Evolutionary conservation across 208 protist species (phyloP).

Genomic region (Leishmania lainsoni): DNA sequence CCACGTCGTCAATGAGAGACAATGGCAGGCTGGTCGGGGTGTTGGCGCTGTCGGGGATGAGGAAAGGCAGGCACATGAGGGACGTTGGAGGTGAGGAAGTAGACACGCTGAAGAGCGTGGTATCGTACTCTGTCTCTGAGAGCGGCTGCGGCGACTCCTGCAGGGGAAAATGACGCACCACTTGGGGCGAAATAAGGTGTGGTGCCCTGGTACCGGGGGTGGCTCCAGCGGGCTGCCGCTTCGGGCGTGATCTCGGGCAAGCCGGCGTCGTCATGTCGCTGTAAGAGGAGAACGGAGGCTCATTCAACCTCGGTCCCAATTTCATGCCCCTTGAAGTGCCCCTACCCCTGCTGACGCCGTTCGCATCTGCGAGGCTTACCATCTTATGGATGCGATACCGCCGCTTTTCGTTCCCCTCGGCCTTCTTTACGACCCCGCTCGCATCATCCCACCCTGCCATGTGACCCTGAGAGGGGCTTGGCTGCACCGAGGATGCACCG

Average conservation of each 20-base stretch:
- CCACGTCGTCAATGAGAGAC: conserved; percentile 29
- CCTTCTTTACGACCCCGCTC: background rate
- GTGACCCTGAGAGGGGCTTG: background rate
- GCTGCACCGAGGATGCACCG: background rate
- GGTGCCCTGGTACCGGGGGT: background rate
- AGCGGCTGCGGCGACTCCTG: background rate
- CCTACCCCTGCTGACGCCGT: background rate
- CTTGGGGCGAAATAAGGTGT: background rate
- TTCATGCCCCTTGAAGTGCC: background rate
- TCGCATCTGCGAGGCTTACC: background rate
- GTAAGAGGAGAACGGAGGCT: background rate
- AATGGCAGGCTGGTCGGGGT: conserved; percentile 7
- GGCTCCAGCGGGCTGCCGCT: background rate
- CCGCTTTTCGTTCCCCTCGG: background rate
- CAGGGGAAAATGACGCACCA: background rate
- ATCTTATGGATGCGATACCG: background rate
- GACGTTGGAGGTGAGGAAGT: background rate
- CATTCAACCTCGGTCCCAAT: background rate
- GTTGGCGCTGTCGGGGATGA: background rate
- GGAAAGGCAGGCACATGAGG: background rate
- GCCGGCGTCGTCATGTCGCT: background rate
- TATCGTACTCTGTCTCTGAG: background rate
- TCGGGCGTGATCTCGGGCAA: background rate
- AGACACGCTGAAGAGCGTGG: background rate
- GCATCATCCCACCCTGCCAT: background rate